These are phyloP conservation scores for Exophiala xenobiotica DNA, from an alignment of 2,329 filamentous ascomycete genomes.

Conservation along the genomic window DNA sequence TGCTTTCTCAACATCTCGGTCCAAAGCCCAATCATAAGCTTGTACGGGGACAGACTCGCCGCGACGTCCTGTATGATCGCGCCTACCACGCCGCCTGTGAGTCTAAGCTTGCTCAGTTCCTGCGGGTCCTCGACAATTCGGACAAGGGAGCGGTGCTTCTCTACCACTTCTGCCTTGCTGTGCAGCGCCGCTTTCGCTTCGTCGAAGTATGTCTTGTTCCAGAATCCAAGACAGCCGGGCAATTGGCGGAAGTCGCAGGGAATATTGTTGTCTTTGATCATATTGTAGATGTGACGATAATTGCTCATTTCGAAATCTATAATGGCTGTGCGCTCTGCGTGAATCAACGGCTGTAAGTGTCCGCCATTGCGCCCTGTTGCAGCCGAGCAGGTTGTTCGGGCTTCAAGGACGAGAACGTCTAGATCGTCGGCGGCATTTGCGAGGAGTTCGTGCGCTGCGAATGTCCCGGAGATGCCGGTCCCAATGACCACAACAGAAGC, in stretches of 20 bases:
- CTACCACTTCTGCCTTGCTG: not conserved
- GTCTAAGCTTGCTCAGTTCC: constrained; percentile 36
- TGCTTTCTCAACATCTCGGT: constrained; percentile 3
- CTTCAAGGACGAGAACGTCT: constrained; percentile 40
- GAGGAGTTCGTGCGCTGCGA: constrained; percentile 35
- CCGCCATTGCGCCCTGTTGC: constrained; percentile 48
- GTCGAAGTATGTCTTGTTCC: constrained; percentile 22
- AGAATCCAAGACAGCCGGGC: constrained; percentile 17
- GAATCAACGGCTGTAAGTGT: constrained; percentile 44
- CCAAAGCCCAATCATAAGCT: constrained; percentile 22
- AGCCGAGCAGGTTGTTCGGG: constrained; percentile 42
- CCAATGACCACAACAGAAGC: constrained; percentile 40
- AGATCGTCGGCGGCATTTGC: constrained; percentile 15
- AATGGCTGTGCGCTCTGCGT: constrained; percentile 3
- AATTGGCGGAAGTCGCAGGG: constrained; percentile 20
- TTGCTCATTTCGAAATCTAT: constrained; percentile 10
- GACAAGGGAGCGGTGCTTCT: not conserved
- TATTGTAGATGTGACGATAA: constrained; percentile 11
- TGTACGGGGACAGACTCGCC: constrained; percentile 24
- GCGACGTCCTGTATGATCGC: constrained; percentile 21
- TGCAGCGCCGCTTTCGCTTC: constrained; percentile 21
- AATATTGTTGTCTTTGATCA: constrained; percentile 1
- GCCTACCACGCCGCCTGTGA: constrained; percentile 20
- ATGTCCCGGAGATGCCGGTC: constrained; percentile 41
- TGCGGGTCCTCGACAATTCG: constrained; percentile 26